Conservation (phyloP, 768 basidiomycete species). For the Mycena galericulata region DNA sequence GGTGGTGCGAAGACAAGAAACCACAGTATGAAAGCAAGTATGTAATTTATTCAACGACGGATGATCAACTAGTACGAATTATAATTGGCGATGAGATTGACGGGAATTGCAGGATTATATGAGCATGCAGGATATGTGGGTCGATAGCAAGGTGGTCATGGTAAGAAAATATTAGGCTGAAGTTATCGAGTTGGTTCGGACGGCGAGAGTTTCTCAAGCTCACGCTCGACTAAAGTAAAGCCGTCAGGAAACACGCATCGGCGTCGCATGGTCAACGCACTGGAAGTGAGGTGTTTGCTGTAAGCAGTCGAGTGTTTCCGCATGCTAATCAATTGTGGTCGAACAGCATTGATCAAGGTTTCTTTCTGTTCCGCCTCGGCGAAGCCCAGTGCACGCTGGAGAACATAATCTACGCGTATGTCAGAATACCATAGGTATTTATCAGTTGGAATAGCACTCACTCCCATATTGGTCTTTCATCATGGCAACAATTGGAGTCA, state of each 20-base stretch:
- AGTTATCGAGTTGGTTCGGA: slow-evolving; percentile 34
- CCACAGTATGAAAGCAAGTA: slow-evolving; percentile 34
- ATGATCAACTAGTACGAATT: slow-evolving; percentile 45
- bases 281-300: slow-evolving; percentile 85
- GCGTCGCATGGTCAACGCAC: slow-evolving; percentile 50
- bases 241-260: slow-evolving; percentile 6
- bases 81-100: slow-evolving; percentile 49
- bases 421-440: not conserved
- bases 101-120: slow-evolving; percentile 39
- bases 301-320: slow-evolving; percentile 78
- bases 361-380: slow-evolving; percentile 82
- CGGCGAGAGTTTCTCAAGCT: slow-evolving; percentile 65
- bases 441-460: slow-evolving; percentile 55
- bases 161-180: slow-evolving; percentile 41
- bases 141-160: slow-evolving; percentile 37
- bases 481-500: slow-evolving; percentile 75
- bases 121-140: slow-evolving; percentile 32
- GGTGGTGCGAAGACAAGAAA: slow-evolving; percentile 31
- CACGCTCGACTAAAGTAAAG: slow-evolving; percentile 72
- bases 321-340: slow-evolving; percentile 77
- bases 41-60: slow-evolving; percentile 32
- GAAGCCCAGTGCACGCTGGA: slow-evolving; percentile 80
- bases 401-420: slow-evolving; percentile 76
- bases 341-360: slow-evolving; percentile 68
- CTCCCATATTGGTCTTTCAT: slow-evolving; percentile 93